A percentile compares a stretch with the other conserved stretches of the same genome.
Conservation (phyloP, 2,329 filamentous ascomycete genomes). For the Zasmidium citrigriseum region DNA sequence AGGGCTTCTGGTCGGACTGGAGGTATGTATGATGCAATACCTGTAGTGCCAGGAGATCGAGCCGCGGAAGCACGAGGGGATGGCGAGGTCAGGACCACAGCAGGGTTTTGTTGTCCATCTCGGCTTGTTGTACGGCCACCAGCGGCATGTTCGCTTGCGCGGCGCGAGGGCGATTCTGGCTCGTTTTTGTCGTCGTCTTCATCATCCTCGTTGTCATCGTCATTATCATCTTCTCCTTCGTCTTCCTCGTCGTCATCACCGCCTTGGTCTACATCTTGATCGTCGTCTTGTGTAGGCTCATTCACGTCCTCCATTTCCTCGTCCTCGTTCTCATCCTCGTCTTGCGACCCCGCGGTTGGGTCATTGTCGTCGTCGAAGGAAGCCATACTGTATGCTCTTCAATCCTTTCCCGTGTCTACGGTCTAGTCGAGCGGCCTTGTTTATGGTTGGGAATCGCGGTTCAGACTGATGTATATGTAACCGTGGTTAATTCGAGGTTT, state of each 20-base stretch:
- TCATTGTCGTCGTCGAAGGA: slow-evolving; percentile 51
- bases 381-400: slow-evolving; percentile 29
- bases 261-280: slow-evolving; percentile 38
- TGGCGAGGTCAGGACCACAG: slow-evolving; percentile 51
- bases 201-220: slow-evolving; percentile 36
- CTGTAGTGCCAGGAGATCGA: slow-evolving; percentile 32
- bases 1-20: slow-evolving; percentile 74
- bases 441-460: background rate
- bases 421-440: background rate
- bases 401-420: background rate
- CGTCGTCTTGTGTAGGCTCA: slow-evolving; percentile 39
- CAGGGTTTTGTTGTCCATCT: slow-evolving; percentile 40
- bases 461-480: background rate
- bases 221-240: slow-evolving; percentile 42
- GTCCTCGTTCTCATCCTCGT: slow-evolving; percentile 48
- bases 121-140: slow-evolving; percentile 12
- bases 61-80: slow-evolving; percentile 41
- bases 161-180: slow-evolving; percentile 47
- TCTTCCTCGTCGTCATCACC: slow-evolving; percentile 43
- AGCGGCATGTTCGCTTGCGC: slow-evolving; percentile 26
- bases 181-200: slow-evolving; percentile 44
- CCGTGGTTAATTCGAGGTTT: background rate
- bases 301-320: slow-evolving; percentile 48
- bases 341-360: slow-evolving; percentile 36
- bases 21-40: slow-evolving; percentile 32